Evolutionary conservation across 2,329 filamentous ascomycete genomes (phyloP), one percentile per base, ranked within the genome.

Genomic region (Fusarium succisae): DNA sequence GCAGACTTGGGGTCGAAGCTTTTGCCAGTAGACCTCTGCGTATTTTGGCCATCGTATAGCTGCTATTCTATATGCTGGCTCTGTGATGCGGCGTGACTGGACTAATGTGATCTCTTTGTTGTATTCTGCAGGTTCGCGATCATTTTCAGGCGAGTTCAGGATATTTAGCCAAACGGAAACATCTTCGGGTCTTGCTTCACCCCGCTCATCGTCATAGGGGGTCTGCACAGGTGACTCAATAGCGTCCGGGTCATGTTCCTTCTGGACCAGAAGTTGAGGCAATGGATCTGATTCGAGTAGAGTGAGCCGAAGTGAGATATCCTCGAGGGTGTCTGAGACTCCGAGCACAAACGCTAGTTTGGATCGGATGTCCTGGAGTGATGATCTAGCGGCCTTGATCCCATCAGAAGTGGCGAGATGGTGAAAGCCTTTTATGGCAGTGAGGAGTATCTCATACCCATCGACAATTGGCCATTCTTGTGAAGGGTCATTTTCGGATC

Each of bases 41-140:
- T 79, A 72, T 4, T 63, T 30, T 10, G 78, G 78, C 79, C 82
- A 83, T 8, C 57, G 55, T 1, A 50, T 63, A 10, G 81, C 77
- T 3, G 81, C 81, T 8, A 63, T 69, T 18, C 75, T 73, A 54
- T 79, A 81, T 12, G 76, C 61, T 8, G 79, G 78, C 41, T 73
- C 66, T 12, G 44, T 70, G 4, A 75, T 63, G 22, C 78, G 74
- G 22, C 76, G 76, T 20, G 74, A 70, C 24, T 75, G 71, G 7
- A 79, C 63, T 6, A 74, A 60, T 4, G 66, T 60, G n/a, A 73
- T 54, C 62, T 81, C 80, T 38, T 63, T 59, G 50, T 66, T 77
- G 38, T 78, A 79, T 6, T 81, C 78, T 26, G 76, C 74, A 1
- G 80, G 80, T 22, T 81, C 79, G 3, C 78, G 73, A 39, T 77